These are phyloP conservation scores for Thyridium curvatum DNA, from an alignment of 2,329 filamentous ascomycete genomes.

Conservation along the genomic window DNA sequence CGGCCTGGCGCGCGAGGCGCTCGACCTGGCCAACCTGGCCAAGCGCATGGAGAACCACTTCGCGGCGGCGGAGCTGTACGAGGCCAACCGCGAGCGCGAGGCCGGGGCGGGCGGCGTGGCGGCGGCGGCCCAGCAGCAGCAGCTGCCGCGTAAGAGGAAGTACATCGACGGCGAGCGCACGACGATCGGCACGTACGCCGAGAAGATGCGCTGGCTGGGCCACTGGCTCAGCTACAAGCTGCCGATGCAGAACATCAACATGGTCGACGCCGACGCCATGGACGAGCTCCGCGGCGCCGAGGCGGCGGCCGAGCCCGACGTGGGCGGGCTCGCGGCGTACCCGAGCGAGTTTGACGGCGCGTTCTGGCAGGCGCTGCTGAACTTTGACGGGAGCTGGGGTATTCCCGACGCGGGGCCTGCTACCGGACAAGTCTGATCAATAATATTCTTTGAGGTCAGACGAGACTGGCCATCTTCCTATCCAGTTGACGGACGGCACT, in stretches of 20 bases:
- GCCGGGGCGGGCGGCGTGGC: constrained; percentile 12
- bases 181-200: constrained; percentile 21
- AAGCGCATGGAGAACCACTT: constrained; percentile 20
- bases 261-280: neutral
- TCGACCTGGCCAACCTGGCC: constrained; percentile 23
- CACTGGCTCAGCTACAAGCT: constrained; percentile 25
- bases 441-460: too few relatives aligned
- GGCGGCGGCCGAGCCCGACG: constrained; percentile 7
- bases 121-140: constrained; percentile 12
- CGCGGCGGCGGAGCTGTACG: constrained; percentile 11
- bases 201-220: constrained; percentile 30
- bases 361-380: constrained; percentile 8
- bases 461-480: too few relatives aligned
- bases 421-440: too few relatives aligned
- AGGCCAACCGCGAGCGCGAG: constrained; percentile 15
- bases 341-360: constrained; percentile 5
- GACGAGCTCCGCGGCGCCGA: neutral
- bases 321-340: neutral
- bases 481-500: too few relatives aligned
- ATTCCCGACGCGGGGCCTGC: too few relatives aligned
- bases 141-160: constrained; percentile 14
- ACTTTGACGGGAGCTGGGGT: constrained; percentile 2
- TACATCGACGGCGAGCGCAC: constrained; percentile 19
- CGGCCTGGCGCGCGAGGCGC: constrained; percentile 19
- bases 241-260: neutral